Conservation (phyloP, 441 rosid genomes). For the Pelargonium citronellum region DNA sequence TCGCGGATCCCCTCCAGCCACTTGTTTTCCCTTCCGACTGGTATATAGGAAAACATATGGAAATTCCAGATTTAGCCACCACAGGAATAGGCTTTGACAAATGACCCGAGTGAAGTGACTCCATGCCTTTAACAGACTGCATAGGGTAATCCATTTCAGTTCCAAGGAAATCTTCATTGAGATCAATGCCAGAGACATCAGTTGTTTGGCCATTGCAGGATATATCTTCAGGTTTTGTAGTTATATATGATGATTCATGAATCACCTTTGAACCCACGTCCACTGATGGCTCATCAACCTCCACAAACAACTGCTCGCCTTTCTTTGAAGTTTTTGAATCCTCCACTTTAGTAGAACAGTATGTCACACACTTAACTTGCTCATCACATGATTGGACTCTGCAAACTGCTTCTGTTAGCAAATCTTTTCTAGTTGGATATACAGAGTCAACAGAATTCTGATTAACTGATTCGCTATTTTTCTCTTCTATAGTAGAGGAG, state of each 20-base stretch:
- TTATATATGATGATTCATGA: neutral
- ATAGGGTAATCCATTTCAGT: neutral
- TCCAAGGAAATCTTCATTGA: neutral
- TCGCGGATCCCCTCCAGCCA: conserved; percentile 2
- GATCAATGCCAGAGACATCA: conserved; percentile 5
- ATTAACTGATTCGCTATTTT: neutral
- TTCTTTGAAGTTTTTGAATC: neutral
- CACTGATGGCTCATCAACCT: neutral
- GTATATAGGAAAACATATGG: neutral
- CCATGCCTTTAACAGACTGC: neutral
- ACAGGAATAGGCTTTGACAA: neutral
- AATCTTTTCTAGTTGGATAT: neutral
- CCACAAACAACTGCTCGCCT: neutral
- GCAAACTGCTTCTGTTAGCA: neutral
- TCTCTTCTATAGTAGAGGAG: neutral
- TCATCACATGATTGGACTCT: neutral
- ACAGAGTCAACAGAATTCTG: neutral
- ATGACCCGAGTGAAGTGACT: too few relatives aligned
- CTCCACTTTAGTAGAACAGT: neutral
- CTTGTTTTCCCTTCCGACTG: neutral
- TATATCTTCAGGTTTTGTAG: neutral
- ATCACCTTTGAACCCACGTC: neutral
- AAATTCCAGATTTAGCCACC: neutral
- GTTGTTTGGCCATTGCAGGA: neutral
- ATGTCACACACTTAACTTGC: neutral